Conservation (phyloP, 2,329 filamentous ascomycete genomes). For the Chaetomiaceae sp. region DNA sequence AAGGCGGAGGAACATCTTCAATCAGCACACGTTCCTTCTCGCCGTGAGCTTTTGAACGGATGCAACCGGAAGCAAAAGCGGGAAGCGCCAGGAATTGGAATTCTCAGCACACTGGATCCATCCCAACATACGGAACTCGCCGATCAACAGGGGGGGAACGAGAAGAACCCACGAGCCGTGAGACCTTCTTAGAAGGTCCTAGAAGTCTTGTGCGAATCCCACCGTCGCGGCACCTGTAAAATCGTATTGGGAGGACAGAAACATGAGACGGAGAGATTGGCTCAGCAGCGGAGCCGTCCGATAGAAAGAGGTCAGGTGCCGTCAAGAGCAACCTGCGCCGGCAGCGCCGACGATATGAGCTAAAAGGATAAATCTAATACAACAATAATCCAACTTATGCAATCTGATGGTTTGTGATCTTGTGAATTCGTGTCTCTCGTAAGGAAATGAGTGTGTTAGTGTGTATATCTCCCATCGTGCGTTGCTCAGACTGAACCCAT, state of each 20-base stretch:
- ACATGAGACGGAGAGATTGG: background rate
- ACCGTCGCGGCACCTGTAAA: constrained; percentile 6
- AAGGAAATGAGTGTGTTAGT: too few relatives aligned
- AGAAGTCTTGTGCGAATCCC: constrained; percentile 9
- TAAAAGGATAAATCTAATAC: too few relatives aligned
- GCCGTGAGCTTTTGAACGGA: constrained; percentile 9
- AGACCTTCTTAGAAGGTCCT: background rate
- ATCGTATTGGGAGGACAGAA: background rate
- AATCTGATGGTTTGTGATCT: too few relatives aligned
- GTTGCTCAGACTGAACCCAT: too few relatives aligned
- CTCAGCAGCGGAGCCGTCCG: background rate
- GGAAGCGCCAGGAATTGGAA: constrained; percentile 4
- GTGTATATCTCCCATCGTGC: too few relatives aligned
- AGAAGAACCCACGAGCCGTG: constrained; percentile 1
- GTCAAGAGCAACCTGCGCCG: too few relatives aligned
- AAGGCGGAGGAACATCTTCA: constrained; percentile 10
- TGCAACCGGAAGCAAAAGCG: constrained; percentile 9
- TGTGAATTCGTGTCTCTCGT: too few relatives aligned
- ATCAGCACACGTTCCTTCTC: constrained; percentile 10
- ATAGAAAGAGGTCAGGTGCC: background rate
- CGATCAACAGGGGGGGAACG: background rate
- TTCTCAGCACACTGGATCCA: background rate
- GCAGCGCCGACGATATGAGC: too few relatives aligned
- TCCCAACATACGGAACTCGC: constrained; percentile 3
- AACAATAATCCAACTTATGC: too few relatives aligned